Base-by-base conservation (phyloP, 1,284 basidiomycete genomes). In the Fomitopsis pinicola region DNA sequence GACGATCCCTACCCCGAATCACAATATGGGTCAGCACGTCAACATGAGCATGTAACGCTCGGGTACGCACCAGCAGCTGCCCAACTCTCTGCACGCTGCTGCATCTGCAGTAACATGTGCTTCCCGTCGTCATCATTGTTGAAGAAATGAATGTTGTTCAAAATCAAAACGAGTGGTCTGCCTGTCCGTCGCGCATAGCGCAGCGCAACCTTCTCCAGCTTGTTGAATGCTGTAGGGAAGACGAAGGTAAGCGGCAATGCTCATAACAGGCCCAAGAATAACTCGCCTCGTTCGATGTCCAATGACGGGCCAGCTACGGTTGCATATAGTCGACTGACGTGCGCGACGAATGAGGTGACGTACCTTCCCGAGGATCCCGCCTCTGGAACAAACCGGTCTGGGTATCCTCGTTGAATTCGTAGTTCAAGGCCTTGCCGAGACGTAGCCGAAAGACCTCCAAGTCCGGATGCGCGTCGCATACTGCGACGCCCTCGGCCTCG, bases 121-220 rank as follows among this genome's bases (percentile, higher is more conserved):
- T 82, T 80, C 0, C 92, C 93, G 30, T 86, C 86, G n/a, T 89
- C 88, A 63, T 92, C 85, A 66, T 93, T 91, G 50, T 88, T 85
- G 75, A 94, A 89, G 66, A 86, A 84, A 65, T 95, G 93, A 3
- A 94, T 75, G 65, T 89, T 88, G 71, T 88, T 94, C 68, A 95
- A 78, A 48, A 94, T 84, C 42, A 95, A 75, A 0, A 95, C 87
- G 4, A 94, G 77, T 0, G 93, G 91, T 56, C 84, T 81, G 0
- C 85, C 81, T 5, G 81, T 82, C 65, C 78, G 76, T 52, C 77
- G 75, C 42, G 87, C 78, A 68, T 80, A 83, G 53, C 80, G 77
- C 56, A 96, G 77, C 0, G 92, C 93, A 26, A 95, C 92, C 71
- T 95, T 95, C 71, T 94, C 92, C 2, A 93, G 79, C 70, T 95